Percentiles rank a stretch among this genome's conserved stretches.
Evolutionary conservation across 352 stramenopile genomes (phyloP).

Genomic region (Pythium guiyangense): DNA sequence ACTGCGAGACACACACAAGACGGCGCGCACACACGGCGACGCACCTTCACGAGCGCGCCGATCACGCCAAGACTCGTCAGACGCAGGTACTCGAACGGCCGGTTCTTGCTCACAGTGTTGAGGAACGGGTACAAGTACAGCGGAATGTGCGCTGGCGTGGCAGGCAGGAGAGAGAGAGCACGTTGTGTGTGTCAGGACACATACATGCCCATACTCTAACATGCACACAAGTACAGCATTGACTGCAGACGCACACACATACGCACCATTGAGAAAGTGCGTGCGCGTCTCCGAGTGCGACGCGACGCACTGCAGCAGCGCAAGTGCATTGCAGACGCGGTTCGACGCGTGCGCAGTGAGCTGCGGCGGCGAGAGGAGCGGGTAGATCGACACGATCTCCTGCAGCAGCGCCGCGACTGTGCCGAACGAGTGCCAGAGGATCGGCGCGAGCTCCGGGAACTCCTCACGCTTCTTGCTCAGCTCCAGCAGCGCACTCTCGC

Average conservation of each 20-base stretch:
- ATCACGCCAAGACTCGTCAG: conserved; percentile 98
- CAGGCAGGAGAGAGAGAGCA: background rate
- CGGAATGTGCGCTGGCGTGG: conserved; percentile 90
- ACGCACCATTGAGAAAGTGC: conserved; percentile 93
- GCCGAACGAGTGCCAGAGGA: conserved; percentile 98
- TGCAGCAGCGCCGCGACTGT: conserved; percentile 96
- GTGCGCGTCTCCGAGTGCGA: conserved; percentile 96
- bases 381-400: conserved; percentile 99
- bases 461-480: conserved; percentile 98
- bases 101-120: conserved; percentile 97
- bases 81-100: conserved; percentile 98
- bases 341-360: conserved; percentile 97
- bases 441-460: conserved; percentile 96
- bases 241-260: background rate
- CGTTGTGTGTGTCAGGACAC: background rate
- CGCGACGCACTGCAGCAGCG: conserved; percentile 97
- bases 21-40: no score
- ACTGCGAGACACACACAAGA: no score
- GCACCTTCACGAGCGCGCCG: conserved; percentile 97
- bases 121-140: conserved; percentile 99
- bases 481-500: conserved; percentile 96
- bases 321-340: conserved; percentile 97
- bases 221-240: background rate
- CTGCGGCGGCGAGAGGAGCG: conserved; percentile 94
- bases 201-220: no score